phyloP scores from a whole-genome alignment of 257 asterid species.

The Jaltomata sinuosa region DNA sequence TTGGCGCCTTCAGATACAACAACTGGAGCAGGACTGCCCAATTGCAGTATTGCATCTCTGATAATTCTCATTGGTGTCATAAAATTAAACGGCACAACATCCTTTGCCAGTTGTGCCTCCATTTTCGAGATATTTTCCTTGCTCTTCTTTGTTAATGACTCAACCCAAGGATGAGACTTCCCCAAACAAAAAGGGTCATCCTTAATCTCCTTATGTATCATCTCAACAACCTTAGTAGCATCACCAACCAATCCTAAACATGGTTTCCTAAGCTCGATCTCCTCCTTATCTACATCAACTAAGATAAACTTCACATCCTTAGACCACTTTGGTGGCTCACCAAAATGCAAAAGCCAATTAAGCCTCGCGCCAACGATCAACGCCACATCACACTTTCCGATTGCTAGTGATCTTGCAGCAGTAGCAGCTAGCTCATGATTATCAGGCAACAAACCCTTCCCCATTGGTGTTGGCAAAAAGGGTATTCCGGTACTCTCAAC shows the following conservation, averaged over 20 bases:
- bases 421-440: slow-evolving; percentile 82
- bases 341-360: slow-evolving; percentile 87
- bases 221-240: slow-evolving; percentile 64
- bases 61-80: slow-evolving; percentile 88
- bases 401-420: slow-evolving; percentile 80
- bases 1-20: slow-evolving; percentile 90
- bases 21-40: slow-evolving; percentile 73
- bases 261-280: slow-evolving; percentile 69
- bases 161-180: slow-evolving; percentile 77
- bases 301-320: slow-evolving; percentile 72
- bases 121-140: slow-evolving; percentile 74
- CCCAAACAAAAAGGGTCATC: slow-evolving; percentile 81
- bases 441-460: slow-evolving; percentile 72
- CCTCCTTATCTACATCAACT: slow-evolving; percentile 61
- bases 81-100: slow-evolving; percentile 81
- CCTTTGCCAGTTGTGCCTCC: slow-evolving; percentile 72
- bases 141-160: slow-evolving; percentile 46
- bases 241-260: slow-evolving; percentile 71
- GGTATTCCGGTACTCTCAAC: slow-evolving; percentile 78
- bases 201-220: slow-evolving; percentile 59
- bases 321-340: slow-evolving; percentile 90
- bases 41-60: slow-evolving; percentile 59
- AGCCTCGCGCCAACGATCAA: slow-evolving; percentile 84
- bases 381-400: slow-evolving; percentile 84
- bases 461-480: slow-evolving; percentile 91